Base-by-base conservation (phyloP, 2,329 filamentous ascomycete genomes). In the Epichloe uncinata region DNA sequence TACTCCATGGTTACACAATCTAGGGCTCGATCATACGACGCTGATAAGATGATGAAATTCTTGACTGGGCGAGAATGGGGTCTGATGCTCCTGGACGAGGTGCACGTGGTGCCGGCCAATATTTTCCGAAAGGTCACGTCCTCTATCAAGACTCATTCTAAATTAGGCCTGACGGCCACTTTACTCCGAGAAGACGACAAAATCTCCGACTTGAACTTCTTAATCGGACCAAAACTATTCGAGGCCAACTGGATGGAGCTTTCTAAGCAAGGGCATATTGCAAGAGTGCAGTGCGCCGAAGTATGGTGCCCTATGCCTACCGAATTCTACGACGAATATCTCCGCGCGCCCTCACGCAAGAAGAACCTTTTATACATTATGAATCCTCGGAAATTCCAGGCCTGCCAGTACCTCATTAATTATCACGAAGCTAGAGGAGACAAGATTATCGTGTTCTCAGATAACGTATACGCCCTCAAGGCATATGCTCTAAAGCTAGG, bases 181-280 rank as follows among this genome's bases (percentile, higher is more conserved):
- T 72, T 98, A 11, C 79, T 98, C 15, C 81, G 93, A 72, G 93
- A 98, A 68, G 93, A 98, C 61, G 91, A 98, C 73, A 97, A 97
- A 71, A 98, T 98, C 63, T 87, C 87, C 26, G 90, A 97, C 72
- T 69, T 98, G 43, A 98, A 98, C 66, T 98, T 97, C 63, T 71
- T 98, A 52, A 97, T 98, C 60, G 93, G 93, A 0, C 93, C 93
- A 0, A 98, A 98, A 66, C 74, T 98, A 0, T 98, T 95, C 63
- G 93, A 98, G 67, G 93, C 93, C 30, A 98, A 98, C 65, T 98
- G 93, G 93, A 95, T 97, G 82, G 93, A 98, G 66, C 78, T 98
- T 40, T 93, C 91, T 1, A 87, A 96, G 61, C 89, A 96, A 67
- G 93, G 93, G 0, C 90, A 96, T 63, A 98, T 98, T 64, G 93